phyloP scores from a whole-genome alignment of 2,329 filamentous ascomycete genomes.

The Cucurbitaria berberidis region DNA sequence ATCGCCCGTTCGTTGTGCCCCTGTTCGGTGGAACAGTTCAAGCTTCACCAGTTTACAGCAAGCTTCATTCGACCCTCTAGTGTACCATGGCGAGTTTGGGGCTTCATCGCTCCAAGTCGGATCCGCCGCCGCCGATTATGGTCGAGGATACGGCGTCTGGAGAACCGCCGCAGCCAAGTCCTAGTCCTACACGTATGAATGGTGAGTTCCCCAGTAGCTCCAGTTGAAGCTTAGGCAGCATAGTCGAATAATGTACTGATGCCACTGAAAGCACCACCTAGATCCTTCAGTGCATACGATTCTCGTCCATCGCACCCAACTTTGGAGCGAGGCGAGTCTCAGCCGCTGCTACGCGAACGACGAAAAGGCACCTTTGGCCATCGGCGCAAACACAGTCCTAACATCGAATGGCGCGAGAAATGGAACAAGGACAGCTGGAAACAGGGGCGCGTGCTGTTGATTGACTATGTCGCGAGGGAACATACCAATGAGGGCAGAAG shows the following conservation, averaged over 20 bases:
- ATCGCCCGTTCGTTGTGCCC: not conserved
- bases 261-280: conserved; percentile 16
- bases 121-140: conserved; percentile 43
- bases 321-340: conserved; percentile 15
- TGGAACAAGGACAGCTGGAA: conserved; percentile 48
- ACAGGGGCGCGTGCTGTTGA: conserved; percentile 57
- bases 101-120: conserved; percentile 22
- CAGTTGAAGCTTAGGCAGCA: not conserved
- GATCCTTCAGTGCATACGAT: conserved; percentile 19
- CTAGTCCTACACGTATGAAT: conserved; percentile 22
- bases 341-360: conserved; percentile 16
- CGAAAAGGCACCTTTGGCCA: conserved; percentile 31
- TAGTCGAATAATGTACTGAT: not conserved
- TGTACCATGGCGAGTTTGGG: conserved; percentile 7
- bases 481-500: conserved; percentile 48
- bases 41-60: not conserved
- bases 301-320: conserved; percentile 6
- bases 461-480: conserved; percentile 56
- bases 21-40: not conserved
- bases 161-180: conserved; percentile 27
- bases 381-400: conserved; percentile 43
- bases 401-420: conserved; percentile 46
- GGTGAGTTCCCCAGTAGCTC: no score
- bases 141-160: conserved; percentile 43
- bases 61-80: not conserved